Evolutionary conservation across 768 basidiomycete species (phyloP), one percentile per base, ranked within the genome.

Genomic region (Pholiota microspora): DNA sequence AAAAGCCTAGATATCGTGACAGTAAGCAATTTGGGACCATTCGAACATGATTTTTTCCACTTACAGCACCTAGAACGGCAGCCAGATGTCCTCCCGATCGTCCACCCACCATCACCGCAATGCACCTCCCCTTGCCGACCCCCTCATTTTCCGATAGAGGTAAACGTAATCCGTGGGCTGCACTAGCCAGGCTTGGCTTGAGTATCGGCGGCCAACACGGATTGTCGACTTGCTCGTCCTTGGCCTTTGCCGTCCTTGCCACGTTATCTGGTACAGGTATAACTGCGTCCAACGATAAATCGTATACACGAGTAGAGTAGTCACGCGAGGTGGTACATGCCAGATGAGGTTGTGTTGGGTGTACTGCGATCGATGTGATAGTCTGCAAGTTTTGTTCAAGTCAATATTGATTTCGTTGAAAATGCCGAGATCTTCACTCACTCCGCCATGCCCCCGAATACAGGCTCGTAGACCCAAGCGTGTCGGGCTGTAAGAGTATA

Each of bases 271-370:
- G 28, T 16, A 31, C 69, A 67, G 12, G 67, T 64, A 44, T 51
- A 15, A 13, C 40, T 4, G 55, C 59, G 45, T 66, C 55, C 2
- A 71, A 65, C 15, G 71, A 71, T 3, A 91, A 74, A 62, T 90
- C 82, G 53, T 90, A 91, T 45, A 92, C 78, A 25, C 90, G 75
- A 4, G 83, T 77, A 0, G 88, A 81, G 60, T 81, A 81, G 65
- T 92, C 89, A 38, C 84, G 73, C 0, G 89, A 89, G 12, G 88
- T 89, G 1, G 86, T 88, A 60, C 84, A 85, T 57, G 89, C 76
- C 3, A 86, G 64, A 57, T 86, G 74, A 9, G 84, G 81, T 38
- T 71, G 72, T 0, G 61, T 71, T 4, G 85, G 86, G 65, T 90
- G 85, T 6, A 86, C 82, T 0, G 73, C 78, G 5, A 92, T 79